Evolutionary conservation across 2,329 filamentous ascomycete genomes (phyloP).

Genomic region (Bipolaris cookei): DNA sequence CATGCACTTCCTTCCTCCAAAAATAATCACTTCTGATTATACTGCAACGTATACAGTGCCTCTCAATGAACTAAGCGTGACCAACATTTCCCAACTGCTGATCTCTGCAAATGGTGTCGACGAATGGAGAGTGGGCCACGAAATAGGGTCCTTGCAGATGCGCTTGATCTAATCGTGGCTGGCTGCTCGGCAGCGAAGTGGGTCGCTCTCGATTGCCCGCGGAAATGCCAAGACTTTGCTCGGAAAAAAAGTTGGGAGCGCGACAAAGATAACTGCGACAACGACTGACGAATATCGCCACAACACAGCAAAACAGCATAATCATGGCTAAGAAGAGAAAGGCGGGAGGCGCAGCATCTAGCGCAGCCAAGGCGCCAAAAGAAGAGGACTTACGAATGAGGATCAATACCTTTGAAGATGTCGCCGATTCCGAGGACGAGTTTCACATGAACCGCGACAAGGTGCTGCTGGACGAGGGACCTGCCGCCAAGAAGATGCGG

Average conservation of each 20-base stretch:
- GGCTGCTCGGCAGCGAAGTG: constrained; percentile 1
- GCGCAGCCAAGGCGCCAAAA: constrained; percentile 43
- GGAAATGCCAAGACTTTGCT: constrained; percentile 38
- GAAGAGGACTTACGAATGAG: constrained; percentile 61
- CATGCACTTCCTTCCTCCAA: no score
- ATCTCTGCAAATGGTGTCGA: no score
- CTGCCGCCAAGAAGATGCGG: constrained; percentile 76
- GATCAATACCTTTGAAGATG: constrained; percentile 73
- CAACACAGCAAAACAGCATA: neutral
- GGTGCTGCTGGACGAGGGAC: constrained; percentile 82
- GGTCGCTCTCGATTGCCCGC: constrained; percentile 22
- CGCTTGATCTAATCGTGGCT: neutral
- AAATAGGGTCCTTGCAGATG: neutral
- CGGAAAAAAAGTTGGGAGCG: constrained; percentile 32
- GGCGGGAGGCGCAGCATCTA: constrained; percentile 59
- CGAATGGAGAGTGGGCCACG: neutral
- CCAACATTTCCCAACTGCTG: no score
- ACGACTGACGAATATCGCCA: constrained; percentile 9
- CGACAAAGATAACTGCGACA: constrained; percentile 7
- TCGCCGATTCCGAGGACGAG: constrained; percentile 93
- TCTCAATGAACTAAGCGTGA: no score
- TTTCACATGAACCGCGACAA: constrained; percentile 88
- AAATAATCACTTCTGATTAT: no score
- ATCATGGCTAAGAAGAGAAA: constrained; percentile 70
- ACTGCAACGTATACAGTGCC: no score